Evolutionary conservation across 2,329 filamentous ascomycete species (phyloP).

Genomic region (Aspergillus sp.): DNA sequence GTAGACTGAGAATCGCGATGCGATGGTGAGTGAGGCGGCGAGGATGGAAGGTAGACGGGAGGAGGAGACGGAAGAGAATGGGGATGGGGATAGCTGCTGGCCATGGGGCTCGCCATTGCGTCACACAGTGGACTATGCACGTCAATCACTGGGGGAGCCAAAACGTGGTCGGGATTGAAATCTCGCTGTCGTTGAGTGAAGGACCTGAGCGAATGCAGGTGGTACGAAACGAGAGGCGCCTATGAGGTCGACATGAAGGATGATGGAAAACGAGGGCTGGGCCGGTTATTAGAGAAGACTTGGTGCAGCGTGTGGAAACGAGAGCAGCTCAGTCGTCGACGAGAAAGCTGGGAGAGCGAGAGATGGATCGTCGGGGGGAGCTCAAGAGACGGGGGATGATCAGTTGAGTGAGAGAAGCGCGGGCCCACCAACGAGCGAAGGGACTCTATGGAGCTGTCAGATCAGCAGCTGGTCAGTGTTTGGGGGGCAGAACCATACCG

Average conservation of each 20-base stretch:
- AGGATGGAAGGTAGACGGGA: constrained; percentile 44
- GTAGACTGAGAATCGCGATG: constrained; percentile 18
- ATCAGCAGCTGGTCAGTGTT: neutral
- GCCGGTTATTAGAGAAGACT: neutral
- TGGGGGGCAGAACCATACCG: neutral
- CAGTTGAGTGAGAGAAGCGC: constrained; percentile 7
- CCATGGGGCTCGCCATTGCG: constrained; percentile 30
- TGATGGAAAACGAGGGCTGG: neutral
- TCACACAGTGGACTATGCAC: neutral
- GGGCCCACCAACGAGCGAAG: constrained; percentile 13
- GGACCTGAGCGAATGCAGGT: constrained; percentile 5
- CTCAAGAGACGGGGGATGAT: constrained; percentile 6
- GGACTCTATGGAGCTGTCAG: constrained; percentile 7
- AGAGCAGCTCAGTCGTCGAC: constrained; percentile 4
- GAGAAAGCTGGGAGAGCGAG: constrained; percentile 4
- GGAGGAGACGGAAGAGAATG: constrained; percentile 41
- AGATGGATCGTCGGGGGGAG: constrained; percentile 7
- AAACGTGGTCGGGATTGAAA: neutral
- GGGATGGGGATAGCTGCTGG: constrained; percentile 23
- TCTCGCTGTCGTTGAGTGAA: constrained; percentile 1
- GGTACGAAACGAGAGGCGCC: constrained; percentile 5
- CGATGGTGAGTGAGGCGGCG: constrained; percentile 29
- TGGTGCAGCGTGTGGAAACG: constrained; percentile 7
- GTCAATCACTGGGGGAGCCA: neutral
- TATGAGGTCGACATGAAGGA: constrained; percentile 13